Evolutionary conservation across 2,329 filamentous ascomycete genomes (phyloP).

Genomic region (Paraconiothyrium sp.): DNA sequence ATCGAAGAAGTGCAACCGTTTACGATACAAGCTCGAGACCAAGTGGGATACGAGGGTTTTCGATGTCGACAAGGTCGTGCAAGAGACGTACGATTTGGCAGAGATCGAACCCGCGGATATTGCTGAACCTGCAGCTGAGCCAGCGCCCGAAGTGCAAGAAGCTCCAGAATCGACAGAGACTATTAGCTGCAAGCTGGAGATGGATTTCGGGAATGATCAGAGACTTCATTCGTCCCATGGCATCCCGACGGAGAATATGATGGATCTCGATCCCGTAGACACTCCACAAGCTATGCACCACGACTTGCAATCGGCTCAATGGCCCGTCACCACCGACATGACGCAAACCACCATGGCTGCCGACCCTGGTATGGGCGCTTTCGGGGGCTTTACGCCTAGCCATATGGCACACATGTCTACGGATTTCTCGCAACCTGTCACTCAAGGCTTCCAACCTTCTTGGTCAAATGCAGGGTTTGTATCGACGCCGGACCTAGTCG

Average conservation of each 20-base stretch:
- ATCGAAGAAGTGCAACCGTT: constrained; percentile 69
- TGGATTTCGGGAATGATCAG: constrained; percentile 40
- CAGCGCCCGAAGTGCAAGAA: constrained; percentile 30
- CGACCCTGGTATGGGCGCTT: constrained; percentile 41
- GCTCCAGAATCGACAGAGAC: constrained; percentile 41
- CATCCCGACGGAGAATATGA: constrained; percentile 43
- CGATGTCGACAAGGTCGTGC: constrained; percentile 66
- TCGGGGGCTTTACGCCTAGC: constrained; percentile 38
- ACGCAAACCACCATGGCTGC: constrained; percentile 38
- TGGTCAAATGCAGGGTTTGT: constrained; percentile 49
- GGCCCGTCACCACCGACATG: constrained; percentile 48
- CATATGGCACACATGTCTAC: constrained; percentile 43
- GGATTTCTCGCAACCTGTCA: constrained; percentile 44
- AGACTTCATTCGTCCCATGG: constrained; percentile 44
- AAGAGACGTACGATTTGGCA: constrained; percentile 66
- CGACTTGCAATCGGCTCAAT: constrained; percentile 39
- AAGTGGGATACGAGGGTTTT: constrained; percentile 64
- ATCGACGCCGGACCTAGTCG: constrained; percentile 45
- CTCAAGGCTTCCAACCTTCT: constrained; percentile 41
- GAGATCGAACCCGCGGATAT: constrained; percentile 44
- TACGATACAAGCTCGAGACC: constrained; percentile 72
- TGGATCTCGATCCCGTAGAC: constrained; percentile 49
- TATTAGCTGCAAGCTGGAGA: constrained; percentile 48
- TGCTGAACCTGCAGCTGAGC: constrained; percentile 35
- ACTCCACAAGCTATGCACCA: constrained; percentile 42